Conservation (phyloP, 768 basidiomycete genomes). For the Kondoa subrosea region DNA sequence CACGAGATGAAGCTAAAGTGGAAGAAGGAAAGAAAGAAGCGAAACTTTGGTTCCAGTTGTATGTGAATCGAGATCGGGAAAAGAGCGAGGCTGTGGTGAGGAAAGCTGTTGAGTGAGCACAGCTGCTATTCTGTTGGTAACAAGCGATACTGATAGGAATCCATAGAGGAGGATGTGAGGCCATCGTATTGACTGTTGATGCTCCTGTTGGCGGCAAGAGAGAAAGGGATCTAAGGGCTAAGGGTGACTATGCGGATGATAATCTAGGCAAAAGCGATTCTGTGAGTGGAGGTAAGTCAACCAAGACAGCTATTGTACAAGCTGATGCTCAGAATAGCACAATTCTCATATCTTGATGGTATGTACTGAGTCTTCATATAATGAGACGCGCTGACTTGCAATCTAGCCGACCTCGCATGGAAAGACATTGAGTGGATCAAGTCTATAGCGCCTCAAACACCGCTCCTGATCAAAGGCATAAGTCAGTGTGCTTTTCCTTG, state of each 20-base stretch:
- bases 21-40: slow-evolving; percentile 9
- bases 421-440: slow-evolving; percentile 32
- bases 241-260: not conserved
- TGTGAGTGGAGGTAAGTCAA: slow-evolving; percentile 1
- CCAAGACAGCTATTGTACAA: slow-evolving; percentile 1
- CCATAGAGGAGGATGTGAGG: slow-evolving; percentile 14
- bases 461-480: slow-evolving; percentile 32
- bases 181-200: slow-evolving; percentile 25
- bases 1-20: not conserved
- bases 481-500: slow-evolving; percentile 26
- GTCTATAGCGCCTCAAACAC: slow-evolving; percentile 25
- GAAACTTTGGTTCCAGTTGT: slow-evolving; percentile 16
- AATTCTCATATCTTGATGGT: slow-evolving; percentile 1
- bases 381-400: not conserved
- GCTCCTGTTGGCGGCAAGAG: slow-evolving; percentile 19
- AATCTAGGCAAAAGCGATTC: slow-evolving; percentile 1
- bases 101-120: slow-evolving; percentile 24
- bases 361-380: not conserved
- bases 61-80: slow-evolving; percentile 21
- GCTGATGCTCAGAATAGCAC: not conserved
- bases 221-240: slow-evolving; percentile 19
- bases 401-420: slow-evolving; percentile 27
- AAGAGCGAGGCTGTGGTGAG: slow-evolving; percentile 22
- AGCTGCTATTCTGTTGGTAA: not conserved
- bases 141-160: slow-evolving; percentile 5